Evolutionary conservation across 331 rosid species (phyloP).

Genomic region (Ulmus americana): DNA sequence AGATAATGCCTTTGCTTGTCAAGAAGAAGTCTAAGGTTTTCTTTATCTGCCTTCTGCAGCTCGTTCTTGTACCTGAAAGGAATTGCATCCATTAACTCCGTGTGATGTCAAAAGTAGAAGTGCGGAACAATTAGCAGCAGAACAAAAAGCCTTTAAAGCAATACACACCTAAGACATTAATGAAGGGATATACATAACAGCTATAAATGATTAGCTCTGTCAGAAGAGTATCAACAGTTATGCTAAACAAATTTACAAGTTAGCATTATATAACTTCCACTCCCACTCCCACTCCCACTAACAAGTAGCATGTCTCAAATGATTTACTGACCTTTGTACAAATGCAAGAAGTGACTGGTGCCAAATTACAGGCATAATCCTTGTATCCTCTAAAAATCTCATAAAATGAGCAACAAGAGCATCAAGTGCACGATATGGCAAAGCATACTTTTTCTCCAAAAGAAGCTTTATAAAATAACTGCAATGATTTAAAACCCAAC

Average conservation of each 20-base stretch:
- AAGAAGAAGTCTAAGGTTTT: slow-evolving; percentile 51
- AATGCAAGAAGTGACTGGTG: slow-evolving; percentile 85
- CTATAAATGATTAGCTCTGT: too few relatives aligned
- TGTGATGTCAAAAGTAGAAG: neutral
- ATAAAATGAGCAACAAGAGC: slow-evolving; percentile 63
- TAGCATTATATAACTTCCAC: neutral
- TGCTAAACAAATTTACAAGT: neutral
- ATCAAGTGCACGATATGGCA: slow-evolving; percentile 72
- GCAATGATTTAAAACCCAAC: slow-evolving; percentile 29
- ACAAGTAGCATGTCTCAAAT: neutral
- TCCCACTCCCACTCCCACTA: neutral
- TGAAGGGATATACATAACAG: too few relatives aligned
- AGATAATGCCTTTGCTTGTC: slow-evolving; percentile 65
- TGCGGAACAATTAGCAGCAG: neutral
- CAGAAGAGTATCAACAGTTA: too few relatives aligned
- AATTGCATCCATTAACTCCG: slow-evolving; percentile 6
- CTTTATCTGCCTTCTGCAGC: slow-evolving; percentile 62
- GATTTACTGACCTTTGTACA: slow-evolving; percentile 59
- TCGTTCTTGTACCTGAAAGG: slow-evolving; percentile 78
- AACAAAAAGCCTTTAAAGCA: neutral
- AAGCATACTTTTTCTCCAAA: slow-evolving; percentile 78
- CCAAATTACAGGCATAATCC: slow-evolving; percentile 86
- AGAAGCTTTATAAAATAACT: slow-evolving; percentile 92
- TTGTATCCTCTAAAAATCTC: slow-evolving; percentile 52
- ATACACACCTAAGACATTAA: neutral